Evolutionary conservation across 768 basidiomycete species (phyloP).

Genomic region (Lyophyllum shimeji): DNA sequence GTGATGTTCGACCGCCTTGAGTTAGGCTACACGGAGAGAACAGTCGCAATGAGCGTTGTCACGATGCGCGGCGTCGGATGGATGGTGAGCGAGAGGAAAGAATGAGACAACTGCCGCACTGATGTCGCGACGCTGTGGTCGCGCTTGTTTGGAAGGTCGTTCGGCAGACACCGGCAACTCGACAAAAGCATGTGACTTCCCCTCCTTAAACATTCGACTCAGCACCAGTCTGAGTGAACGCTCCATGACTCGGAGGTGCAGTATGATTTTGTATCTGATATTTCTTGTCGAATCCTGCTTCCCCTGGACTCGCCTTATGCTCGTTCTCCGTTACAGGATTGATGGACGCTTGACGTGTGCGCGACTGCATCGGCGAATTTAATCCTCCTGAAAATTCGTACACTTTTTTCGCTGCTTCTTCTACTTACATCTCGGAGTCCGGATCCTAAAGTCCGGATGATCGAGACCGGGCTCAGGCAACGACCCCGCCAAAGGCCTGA

Average conservation of each 20-base stretch:
- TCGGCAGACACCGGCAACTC: conserved; percentile 10
- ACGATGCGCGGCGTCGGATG: background rate
- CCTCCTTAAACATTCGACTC: too few relatives aligned
- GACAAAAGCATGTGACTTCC: background rate
- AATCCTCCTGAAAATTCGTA: background rate
- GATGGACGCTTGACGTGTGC: background rate
- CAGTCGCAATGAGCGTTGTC: background rate
- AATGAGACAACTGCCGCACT: conserved; percentile 3
- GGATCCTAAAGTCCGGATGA: conserved; percentile 6
- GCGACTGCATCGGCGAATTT: background rate
- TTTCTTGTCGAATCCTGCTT: background rate
- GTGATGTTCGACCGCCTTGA: background rate
- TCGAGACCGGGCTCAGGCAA: background rate
- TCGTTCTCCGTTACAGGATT: background rate
- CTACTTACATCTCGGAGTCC: background rate
- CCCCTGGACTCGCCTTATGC: background rate
- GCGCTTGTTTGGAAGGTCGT: conserved; percentile 7
- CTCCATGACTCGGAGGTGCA: background rate
- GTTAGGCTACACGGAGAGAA: background rate
- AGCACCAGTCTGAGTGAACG: too few relatives aligned
- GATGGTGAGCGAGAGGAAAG: background rate
- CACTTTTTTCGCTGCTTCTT: background rate
- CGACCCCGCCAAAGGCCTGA: too few relatives aligned
- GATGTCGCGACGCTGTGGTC: conserved; percentile 13
- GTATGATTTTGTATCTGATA: background rate